Conservation (phyloP, 2,329 filamentous ascomycete genomes). For the Cladobotryum mycophilum region DNA sequence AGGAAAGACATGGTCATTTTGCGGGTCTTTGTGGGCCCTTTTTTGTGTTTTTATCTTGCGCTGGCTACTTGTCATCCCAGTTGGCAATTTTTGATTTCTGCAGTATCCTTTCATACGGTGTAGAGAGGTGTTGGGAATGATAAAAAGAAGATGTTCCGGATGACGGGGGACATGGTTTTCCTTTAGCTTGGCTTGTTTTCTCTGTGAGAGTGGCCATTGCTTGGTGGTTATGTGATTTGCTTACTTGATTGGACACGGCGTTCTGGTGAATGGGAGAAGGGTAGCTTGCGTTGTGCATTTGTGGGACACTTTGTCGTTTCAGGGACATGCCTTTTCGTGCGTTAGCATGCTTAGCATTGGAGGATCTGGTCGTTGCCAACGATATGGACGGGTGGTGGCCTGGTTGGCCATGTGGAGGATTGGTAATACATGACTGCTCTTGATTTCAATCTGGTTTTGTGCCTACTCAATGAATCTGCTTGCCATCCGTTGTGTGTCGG, state of each 20-base stretch:
- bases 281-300: neutral
- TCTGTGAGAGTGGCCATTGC: neutral
- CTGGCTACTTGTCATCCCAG: neutral
- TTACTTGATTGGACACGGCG: slow-evolving; percentile 8
- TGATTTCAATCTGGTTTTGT: too few species aligned
- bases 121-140: slow-evolving; percentile 1
- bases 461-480: too few species aligned
- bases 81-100: slow-evolving; percentile 1
- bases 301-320: slow-evolving; percentile 5
- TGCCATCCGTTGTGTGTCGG: too few species aligned
- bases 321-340: neutral
- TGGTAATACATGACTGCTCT: neutral
- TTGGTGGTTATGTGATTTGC: neutral
- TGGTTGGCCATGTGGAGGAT: slow-evolving; percentile 5
- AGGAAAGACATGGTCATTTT: slow-evolving; percentile 20
- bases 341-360: slow-evolving; percentile 1
- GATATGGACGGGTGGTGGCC: neutral
- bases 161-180: neutral
- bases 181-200: neutral
- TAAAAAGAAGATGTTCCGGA: neutral
- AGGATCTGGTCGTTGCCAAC: slow-evolving; percentile 4
- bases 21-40: slow-evolving; percentile 6
- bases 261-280: slow-evolving; percentile 1
- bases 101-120: neutral
- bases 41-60: slow-evolving; percentile 1